Percentiles rank a stretch among this genome's conserved stretches.
Conservation (phyloP, 2,329 filamentous ascomycete species). For the Xylaria sp. region DNA sequence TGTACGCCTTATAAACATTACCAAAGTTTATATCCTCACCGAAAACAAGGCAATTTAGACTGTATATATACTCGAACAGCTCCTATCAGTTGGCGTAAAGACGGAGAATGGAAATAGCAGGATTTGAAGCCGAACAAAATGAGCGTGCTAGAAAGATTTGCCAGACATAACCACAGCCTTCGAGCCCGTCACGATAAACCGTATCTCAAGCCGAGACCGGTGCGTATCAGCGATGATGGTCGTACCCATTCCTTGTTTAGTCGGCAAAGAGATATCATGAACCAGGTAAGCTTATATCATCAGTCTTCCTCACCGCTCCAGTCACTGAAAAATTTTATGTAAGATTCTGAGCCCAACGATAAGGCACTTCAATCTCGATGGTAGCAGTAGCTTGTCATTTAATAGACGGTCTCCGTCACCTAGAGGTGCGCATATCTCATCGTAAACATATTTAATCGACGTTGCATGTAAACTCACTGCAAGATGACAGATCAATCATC, state of each 20-base stretch:
- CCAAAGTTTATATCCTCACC: not conserved
- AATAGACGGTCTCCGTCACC: conserved; percentile 40
- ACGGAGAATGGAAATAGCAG: not conserved
- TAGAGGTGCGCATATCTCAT: conserved; percentile 39
- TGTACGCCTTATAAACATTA: not conserved
- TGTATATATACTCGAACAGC: not conserved
- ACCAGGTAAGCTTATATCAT: conserved; percentile 43
- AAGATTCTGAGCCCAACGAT: conserved; percentile 49
- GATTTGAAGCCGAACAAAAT: conserved; percentile 20
- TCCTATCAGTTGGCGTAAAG: not conserved
- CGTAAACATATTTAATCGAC: not conserved
- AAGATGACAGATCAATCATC: conserved; percentile 34
- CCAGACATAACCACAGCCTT: conserved; percentile 42
- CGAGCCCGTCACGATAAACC: conserved; percentile 38
- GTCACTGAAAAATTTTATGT: conserved; percentile 10
- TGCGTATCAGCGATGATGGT: conserved; percentile 43
- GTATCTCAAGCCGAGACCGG: conserved; percentile 42
- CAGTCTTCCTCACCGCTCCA: not conserved
- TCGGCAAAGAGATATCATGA: conserved; percentile 46
- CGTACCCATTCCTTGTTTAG: conserved; percentile 41
- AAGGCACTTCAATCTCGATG: conserved; percentile 48
- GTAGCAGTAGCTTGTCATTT: conserved; percentile 38
- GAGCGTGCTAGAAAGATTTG: conserved; percentile 47
- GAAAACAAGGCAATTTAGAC: not conserved
- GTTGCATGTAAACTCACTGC: conserved; percentile 19